Evolutionary conservation across 305 asterid genomes (phyloP).

Genomic region (Rubia tinctorum): DNA sequence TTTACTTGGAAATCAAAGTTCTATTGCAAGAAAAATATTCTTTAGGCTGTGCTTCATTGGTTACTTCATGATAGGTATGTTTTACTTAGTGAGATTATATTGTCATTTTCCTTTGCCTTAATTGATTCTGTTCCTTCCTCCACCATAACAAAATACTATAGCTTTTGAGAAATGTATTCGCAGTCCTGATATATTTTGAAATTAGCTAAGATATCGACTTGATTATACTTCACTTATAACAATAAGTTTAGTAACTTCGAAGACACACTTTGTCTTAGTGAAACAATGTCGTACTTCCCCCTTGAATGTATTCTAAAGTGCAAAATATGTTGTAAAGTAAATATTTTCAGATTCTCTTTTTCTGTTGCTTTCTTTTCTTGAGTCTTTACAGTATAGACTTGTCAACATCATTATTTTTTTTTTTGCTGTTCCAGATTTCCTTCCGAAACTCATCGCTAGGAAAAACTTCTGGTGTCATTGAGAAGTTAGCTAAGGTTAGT

Average conservation of each 20-base stretch:
- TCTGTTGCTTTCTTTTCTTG: constrained; percentile 1
- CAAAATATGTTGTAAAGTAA: too few species aligned
- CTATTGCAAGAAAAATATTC: not conserved
- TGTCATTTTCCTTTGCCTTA: constrained; percentile 1
- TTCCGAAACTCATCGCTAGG: constrained; percentile 45
- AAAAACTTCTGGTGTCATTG: constrained; percentile 38
- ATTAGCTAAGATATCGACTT: too few species aligned
- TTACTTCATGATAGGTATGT: not conserved
- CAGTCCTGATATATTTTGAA: not conserved
- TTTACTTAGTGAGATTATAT: not conserved
- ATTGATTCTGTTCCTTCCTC: not conserved
- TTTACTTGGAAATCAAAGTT: not conserved
- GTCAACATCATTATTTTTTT: not conserved
- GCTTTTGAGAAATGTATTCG: not conserved
- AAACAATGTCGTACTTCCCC: too few species aligned
- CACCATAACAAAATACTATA: constrained; percentile 9
- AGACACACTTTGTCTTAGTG: too few species aligned
- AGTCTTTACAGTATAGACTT: constrained; percentile 6
- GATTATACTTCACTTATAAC: too few species aligned
- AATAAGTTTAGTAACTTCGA: too few species aligned
- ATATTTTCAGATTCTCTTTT: not conserved
- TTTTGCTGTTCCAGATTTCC: constrained; percentile 48
- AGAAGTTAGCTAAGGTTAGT: constrained; percentile 56
- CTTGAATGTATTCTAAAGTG: too few species aligned
- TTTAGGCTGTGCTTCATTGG: not conserved